Base-by-base conservation (phyloP, 2,329 filamentous ascomycete genomes). In the Pseudohalonectria lignicola region DNA sequence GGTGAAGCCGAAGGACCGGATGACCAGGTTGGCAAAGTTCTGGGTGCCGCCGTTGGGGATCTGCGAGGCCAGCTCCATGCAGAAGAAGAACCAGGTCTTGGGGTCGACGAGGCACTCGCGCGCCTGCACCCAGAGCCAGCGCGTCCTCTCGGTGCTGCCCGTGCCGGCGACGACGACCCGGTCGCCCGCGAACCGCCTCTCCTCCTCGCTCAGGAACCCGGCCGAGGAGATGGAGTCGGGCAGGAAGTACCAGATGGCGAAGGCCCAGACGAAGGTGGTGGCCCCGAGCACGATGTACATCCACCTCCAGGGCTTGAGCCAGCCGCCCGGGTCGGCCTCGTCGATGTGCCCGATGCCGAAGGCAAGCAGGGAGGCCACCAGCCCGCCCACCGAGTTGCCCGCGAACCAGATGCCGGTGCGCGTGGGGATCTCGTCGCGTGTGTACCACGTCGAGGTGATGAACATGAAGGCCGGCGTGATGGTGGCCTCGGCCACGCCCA, bases 1-100 rank as follows among this genome's bases (percentile, higher is more conserved):
- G 0, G 67, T 67, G 50, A 75, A 76, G 8, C 69, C 67, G 36
- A 76, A 75, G 4, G 68, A 71, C 33, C 57, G 61, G 49, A 76
- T 62, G 38, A 76, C 67, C 26, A 76, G 62, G 47, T 74, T 76
- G 30, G 68, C 67, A 35, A 78, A 77, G 46, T 66, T 71, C 46
- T 73, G 68, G 1, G 71, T 74, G 18, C 76, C 75, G 23, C 74
- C 74, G 43, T 79, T 80, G 30, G 76, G 74, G 18, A 79, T 76
- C 52, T 74, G 69, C 2, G 64, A 69, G 3, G 70, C 52, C 4
- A 78, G 43, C 17, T 67, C 62, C 17, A 79, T 64, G 2, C 56
- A 58, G 41, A 74, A 63, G 33, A 79, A 63, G 34, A 78, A 56
- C 73, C 72, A 79, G 0, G 72, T 74, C 51, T 79, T 77, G 3